Base-by-base conservation (phyloP, 441 rosid genomes). In the Croton laevigatus region DNA sequence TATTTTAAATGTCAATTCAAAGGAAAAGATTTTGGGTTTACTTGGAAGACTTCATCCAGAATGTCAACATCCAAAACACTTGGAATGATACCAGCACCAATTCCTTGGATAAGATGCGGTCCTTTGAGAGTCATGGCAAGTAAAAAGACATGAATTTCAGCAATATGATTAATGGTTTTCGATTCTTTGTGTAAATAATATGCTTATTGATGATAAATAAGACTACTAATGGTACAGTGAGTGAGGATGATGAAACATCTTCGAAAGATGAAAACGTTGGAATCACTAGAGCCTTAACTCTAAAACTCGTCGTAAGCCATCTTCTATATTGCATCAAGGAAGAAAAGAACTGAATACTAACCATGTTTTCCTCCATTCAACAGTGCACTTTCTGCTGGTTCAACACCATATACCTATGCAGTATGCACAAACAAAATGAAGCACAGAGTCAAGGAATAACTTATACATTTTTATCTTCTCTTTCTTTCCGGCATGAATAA, bases 381-480 rank as follows among this genome's bases (percentile, higher is more conserved):
- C 52, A 93, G 75, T n/a, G 93, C 76, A 83, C 91, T 93, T 77
- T 90, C 95, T 6, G 61, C 60, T 10, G 96, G 97, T 69, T 93
- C 97, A 3, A 91, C 80, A 4, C 94, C 96, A 48, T 77, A 84
- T 19, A 87, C 81, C 97, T 89, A 75, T 45, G 72, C n/a, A 38
- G 5, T 3, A 64, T 20, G 48, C 69, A 22, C 27, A 37, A 75
- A 55, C 61, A 69, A 58, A 38, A n/a, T 38, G 5, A 66, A 53
- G 59, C 27, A n/a, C 13, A 5, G 11, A 4, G 19, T 53, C n/a
- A n/a, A n/a, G n/a, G n/a, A n/a, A n/a, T 53, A 53, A 53, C 14
- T 19, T 53, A 0, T 19, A 19, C 8, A 8, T 8, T 8, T 17
- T 19, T 53, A n/a, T 53, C 20, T 53, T 48, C 3, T 51, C 59